These are phyloP conservation scores for Capronia americana DNA, from an alignment of 2,329 filamentous ascomycete genomes.

Conservation along the genomic window DNA sequence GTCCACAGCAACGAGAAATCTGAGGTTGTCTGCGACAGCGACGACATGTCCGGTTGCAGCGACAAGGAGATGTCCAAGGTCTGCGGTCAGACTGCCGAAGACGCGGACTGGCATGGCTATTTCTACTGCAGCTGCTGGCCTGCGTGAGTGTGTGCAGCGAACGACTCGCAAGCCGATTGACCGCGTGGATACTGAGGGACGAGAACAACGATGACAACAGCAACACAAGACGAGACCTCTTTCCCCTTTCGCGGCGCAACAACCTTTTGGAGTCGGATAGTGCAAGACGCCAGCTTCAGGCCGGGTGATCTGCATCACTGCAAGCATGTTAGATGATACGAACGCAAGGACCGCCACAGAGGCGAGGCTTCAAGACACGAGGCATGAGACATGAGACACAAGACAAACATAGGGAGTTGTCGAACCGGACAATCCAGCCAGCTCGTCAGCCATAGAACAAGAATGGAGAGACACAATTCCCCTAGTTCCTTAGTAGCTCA, in stretches of 20 bases:
- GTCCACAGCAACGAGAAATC: conserved; percentile 8
- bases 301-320: not conserved
- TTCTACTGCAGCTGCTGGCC: conserved; percentile 20
- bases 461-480: too few relatives aligned
- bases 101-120: not conserved
- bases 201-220: not conserved
- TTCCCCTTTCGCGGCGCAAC: not conserved
- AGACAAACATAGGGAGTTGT: too few relatives aligned
- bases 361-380: not conserved
- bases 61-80: conserved; percentile 13
- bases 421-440: too few relatives aligned
- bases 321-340: not conserved
- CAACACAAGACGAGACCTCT: not conserved
- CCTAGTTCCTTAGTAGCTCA: too few relatives aligned
- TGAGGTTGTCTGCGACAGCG: conserved; percentile 15
- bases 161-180: not conserved
- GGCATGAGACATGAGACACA: not conserved
- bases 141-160: not conserved
- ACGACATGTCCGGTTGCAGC: conserved; percentile 5
- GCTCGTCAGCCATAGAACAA: too few relatives aligned
- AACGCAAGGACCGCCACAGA: not conserved
- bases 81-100: not conserved
- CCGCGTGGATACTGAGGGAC: too few relatives aligned
- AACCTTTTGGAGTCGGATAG: not conserved
- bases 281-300: not conserved